A percentile compares a stretch with the other conserved stretches of the same genome.
Conservation (phyloP, 306 rosid genomes). For the Sechiopsis laciniata region DNA sequence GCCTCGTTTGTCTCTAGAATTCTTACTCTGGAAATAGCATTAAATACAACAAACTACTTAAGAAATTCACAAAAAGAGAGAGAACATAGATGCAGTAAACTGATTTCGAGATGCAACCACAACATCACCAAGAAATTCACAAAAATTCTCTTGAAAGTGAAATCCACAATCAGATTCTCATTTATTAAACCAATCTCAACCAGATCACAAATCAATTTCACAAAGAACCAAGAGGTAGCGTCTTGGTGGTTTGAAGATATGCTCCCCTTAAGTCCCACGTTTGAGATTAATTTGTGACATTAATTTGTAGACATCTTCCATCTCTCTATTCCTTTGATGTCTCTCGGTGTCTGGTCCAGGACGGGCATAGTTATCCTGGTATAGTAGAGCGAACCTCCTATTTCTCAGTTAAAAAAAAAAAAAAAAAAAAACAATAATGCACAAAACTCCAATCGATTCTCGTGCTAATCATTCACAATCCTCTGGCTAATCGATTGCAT, state of each 20-base stretch:
- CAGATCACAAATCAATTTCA: background rate
- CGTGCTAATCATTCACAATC: background rate
- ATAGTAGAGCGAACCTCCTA: too few species aligned
- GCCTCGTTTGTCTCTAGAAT: slow-evolving; percentile 67
- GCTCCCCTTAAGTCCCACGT: too few species aligned
- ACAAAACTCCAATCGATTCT: background rate
- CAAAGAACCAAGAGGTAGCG: background rate
- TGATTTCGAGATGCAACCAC: slow-evolving; percentile 9
- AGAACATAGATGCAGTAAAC: background rate
- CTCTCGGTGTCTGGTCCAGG: too few species aligned
- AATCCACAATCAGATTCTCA: slow-evolving; percentile 16
- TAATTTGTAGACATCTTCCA: too few species aligned
- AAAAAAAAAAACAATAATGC: background rate
- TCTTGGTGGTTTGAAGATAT: too few species aligned
- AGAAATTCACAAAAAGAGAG: background rate
- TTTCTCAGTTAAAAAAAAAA: too few species aligned
- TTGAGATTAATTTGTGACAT: too few species aligned
- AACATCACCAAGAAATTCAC: slow-evolving; percentile 12
- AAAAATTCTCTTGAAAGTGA: background rate
- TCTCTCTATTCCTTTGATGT: too few species aligned
- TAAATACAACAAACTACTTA: slow-evolving; percentile 7
- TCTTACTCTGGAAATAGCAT: slow-evolving; percentile 46
- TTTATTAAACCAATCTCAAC: background rate
- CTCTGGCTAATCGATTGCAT: background rate
- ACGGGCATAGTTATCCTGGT: too few species aligned